Base-by-base conservation (phyloP, 176 grass and related monocot genomes). In the Zoysia japonica region DNA sequence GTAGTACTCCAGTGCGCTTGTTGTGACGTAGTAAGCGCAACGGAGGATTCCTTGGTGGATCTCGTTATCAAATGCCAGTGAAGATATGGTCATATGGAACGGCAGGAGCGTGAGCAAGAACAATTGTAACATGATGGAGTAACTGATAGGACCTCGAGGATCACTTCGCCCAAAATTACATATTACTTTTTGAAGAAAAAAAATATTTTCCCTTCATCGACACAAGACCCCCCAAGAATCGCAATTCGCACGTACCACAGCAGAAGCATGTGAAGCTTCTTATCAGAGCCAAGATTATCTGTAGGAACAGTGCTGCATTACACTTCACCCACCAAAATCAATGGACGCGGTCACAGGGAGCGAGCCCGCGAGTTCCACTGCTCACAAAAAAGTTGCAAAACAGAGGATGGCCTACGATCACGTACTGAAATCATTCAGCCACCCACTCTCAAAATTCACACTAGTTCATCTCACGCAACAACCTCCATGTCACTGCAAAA, bases 251-350 rank as follows among this genome's bases (percentile, higher is more conserved):
- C 28, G 28, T 28, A 28, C 19, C 73, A 11, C 12, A 9, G 74
- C 56, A 14, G 38, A 41, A 57, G 50, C 84, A 67, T 16, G 71
- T 62, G 41, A 66, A 20, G 9, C 12, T 50, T 35, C 20, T 7
- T 19, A 84, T 62, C 13, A 56, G 61, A 47, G 60, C 7, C 36
- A 36, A 61, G 71, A 81, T 28, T 28, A 28, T 70, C 77, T 5
- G 45, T 75, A 53, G 70, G 78, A 63, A 9, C 72, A n/a, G 59
- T 61, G 20, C 13, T 6, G 49, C 70, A 40, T 47, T 52, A 28
- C 68, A 17, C 46, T 28, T 28, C 28, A 28, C 28, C 76, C 52
- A 51, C 69, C 4, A 1, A 63, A 54, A 7, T 41, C 49, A 39
- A 48, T 47, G 48, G 40, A 45, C 35, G 39, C 28, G 28, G 28